Evolutionary conservation across 1,139 yeast species (phyloP).

Genomic region (Geotrichum siamense): DNA sequence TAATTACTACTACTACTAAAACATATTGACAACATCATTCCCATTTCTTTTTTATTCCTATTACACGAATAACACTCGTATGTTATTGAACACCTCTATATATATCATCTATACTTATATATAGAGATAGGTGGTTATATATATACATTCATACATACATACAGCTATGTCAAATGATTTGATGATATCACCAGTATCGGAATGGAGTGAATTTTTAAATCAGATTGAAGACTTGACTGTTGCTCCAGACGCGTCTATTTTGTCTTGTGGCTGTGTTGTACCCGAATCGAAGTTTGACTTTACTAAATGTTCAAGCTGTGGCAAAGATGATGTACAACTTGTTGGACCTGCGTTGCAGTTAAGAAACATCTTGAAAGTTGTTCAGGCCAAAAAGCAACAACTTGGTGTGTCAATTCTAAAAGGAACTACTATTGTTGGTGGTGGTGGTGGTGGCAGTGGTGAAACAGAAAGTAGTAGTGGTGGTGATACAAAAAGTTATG

Average conservation of each 20-base stretch:
- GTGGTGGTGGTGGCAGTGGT: not conserved
- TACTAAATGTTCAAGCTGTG: constrained; percentile 12
- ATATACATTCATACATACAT: no score
- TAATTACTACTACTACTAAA: no score
- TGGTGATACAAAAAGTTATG: not conserved
- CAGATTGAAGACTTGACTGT: constrained; percentile 25
- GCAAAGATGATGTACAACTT: constrained; percentile 10
- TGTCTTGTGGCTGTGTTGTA: constrained; percentile 66
- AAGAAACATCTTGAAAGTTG: constrained; percentile 7
- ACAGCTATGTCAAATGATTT: constrained; percentile 5
- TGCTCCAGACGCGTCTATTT: constrained; percentile 22
- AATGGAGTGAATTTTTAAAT: constrained; percentile 30
- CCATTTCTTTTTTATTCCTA: no score
- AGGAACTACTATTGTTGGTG: not conserved
- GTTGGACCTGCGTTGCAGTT: constrained; percentile 12
- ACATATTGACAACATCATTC: no score
- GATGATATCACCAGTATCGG: constrained; percentile 19
- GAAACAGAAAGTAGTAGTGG: not conserved
- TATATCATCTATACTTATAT: no score
- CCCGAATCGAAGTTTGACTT: constrained; percentile 39
- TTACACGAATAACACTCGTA: no score
- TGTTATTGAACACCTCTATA: no score
- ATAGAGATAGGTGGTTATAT: no score
- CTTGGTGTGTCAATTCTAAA: constrained; percentile 12
- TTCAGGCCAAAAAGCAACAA: constrained; percentile 9